Base-by-base conservation (phyloP, 345 rosid genomes). In the Citrus cavaleriei region DNA sequence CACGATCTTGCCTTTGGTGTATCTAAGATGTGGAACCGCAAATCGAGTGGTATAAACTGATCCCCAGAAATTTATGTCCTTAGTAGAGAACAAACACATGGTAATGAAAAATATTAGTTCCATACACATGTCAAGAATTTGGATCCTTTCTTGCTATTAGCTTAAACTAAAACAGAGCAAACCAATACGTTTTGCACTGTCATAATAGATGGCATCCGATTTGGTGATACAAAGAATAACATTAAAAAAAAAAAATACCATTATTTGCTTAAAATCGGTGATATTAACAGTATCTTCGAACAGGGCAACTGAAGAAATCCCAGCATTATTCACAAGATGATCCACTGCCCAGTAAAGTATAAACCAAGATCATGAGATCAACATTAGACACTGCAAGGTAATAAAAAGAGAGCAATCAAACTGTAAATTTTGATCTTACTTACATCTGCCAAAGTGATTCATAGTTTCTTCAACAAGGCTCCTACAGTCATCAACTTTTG, bases 21-120 rank as follows among this genome's bases (percentile, higher is more conserved):
- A 75, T 82, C 84, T 81, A 22, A 91, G 87, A 75, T 92, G 86
- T 0, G 93, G 94, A 80, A 90, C 76, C 24, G 93, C 97, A 66
- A 83, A 87, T 34, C 81, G 76, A 46, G 92, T 82, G 38, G 84
- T 75, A n/a, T 89, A 87, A 16, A 85, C 92, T 0, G 90, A 81
- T 22, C 93, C 98, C 93, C 93, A 91, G 69, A 94, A 94, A 49
- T 92, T 91, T 6, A 78, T 85, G 42, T 91, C 93, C 93, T 91
- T 16, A 5, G 73, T 4, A 54, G 73, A 10, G 16, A 14, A 40
- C 22, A 35, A 6, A 40, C 24, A 18, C 42, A 34, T 16, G 40
- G 58, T 18, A 19, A 54, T 54, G 7, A 54, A 54, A 54, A 16
- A 18, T 54, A 19, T 54, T 54, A 54, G 22, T 18, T 54, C 7